phyloP scores from a whole-genome alignment of 352 stramenopile genomes.

The Globisporangium polare region DNA sequence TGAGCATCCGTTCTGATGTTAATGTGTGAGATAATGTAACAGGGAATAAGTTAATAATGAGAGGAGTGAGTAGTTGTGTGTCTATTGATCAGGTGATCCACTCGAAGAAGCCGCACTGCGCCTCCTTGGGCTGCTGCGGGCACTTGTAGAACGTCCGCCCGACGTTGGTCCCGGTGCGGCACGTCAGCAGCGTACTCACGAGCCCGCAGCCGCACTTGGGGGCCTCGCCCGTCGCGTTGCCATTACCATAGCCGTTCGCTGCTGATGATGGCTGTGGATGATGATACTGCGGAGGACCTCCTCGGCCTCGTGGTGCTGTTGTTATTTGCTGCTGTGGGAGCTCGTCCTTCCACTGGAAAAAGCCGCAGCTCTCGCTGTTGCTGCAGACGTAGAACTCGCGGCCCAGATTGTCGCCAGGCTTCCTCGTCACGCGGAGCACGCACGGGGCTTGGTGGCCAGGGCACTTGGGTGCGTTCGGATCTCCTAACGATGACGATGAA shows the following conservation, averaged over 20 bases:
- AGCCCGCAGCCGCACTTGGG: conserved; percentile 47
- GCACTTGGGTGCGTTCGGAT: conserved; percentile 28
- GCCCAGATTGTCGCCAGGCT: conserved; percentile 76
- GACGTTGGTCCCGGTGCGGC: conserved; percentile 79
- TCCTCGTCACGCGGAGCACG: conserved; percentile 39
- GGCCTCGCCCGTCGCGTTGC: neutral
- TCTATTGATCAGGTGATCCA: conserved; percentile 55
- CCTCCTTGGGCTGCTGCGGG: conserved; percentile 56
- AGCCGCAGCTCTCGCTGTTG: conserved; percentile 76
- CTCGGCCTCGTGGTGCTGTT: neutral
- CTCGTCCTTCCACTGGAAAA: conserved; percentile 93
- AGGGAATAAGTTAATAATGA: neutral
- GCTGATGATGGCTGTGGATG: conserved; percentile 1
- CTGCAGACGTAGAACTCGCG: conserved; percentile 93
- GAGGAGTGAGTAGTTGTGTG: neutral
- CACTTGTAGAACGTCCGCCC: conserved; percentile 94
- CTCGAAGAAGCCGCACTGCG: conserved; percentile 92
- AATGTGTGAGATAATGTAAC: neutral
- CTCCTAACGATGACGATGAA: neutral
- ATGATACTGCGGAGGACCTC: neutral
- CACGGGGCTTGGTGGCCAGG: conserved; percentile 39
- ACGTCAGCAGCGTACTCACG: conserved; percentile 43
- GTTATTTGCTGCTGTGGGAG: conserved; percentile 1
- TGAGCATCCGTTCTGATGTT: conserved; percentile 7
- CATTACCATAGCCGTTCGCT: neutral